Percentiles rank a stretch among this genome's conserved stretches.
These are phyloP conservation scores for Prototheca stagnorum DNA, from an alignment of 163 green algal genomes.

Conservation along the genomic window DNA sequence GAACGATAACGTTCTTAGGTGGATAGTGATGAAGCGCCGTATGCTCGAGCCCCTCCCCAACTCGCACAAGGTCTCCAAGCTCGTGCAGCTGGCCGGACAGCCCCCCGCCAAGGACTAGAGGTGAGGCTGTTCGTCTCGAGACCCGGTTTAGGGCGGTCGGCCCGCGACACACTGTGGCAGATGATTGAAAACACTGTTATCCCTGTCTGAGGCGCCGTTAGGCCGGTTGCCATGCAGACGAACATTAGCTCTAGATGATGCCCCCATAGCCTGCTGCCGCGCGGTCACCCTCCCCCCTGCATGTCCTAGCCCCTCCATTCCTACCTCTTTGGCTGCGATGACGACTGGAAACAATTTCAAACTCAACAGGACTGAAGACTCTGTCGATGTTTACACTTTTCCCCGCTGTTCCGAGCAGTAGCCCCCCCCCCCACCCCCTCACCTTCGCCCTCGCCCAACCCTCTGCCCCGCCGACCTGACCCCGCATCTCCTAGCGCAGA, in stretches of 20 bases:
- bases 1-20: slow-evolving; percentile 55
- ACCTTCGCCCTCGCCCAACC: background rate
- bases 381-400: slow-evolving; percentile 11
- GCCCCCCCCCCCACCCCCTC: background rate
- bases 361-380: slow-evolving; percentile 44
- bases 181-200: slow-evolving; percentile 49
- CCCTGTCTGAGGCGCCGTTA: slow-evolving; percentile 50
- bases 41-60: slow-evolving; percentile 18
- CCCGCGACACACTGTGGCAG: slow-evolving; percentile 5
- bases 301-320: background rate
- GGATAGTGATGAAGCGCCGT: slow-evolving; percentile 39
- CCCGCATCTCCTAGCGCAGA: slow-evolving; percentile 11
- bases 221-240: slow-evolving; percentile 33
- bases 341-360: slow-evolving; percentile 26
- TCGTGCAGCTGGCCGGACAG: background rate
- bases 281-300: background rate
- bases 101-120: background rate
- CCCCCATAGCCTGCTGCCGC: slow-evolving; percentile 2
- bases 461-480: background rate
- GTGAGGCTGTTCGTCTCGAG: background rate
- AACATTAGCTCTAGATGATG: slow-evolving; percentile 69
- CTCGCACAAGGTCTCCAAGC: slow-evolving; percentile 13
- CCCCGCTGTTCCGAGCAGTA: slow-evolving; percentile 39
- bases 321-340: too few species aligned
- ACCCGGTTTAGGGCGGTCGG: background rate